Evolutionary conservation across 2,329 filamentous ascomycete species (phyloP).

Genomic region (Hymenoscyphus linearis): DNA sequence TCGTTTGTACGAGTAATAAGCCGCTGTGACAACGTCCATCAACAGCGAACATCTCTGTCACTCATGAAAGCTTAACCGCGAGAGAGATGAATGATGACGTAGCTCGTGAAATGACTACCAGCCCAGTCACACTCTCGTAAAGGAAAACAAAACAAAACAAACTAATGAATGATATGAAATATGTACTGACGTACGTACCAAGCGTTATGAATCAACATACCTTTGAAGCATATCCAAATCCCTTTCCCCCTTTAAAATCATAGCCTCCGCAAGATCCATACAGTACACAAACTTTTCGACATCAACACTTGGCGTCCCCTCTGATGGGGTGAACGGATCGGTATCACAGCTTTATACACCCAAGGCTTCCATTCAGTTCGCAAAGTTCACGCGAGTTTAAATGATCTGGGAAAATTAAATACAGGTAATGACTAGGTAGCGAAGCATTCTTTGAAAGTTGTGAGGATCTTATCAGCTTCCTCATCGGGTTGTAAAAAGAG

Average conservation of each 20-base stretch:
- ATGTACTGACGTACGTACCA: conserved; percentile 18
- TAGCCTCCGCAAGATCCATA: conserved; percentile 16
- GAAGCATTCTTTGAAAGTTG: conserved; percentile 15
- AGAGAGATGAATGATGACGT: too few species aligned
- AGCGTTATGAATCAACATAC: conserved; percentile 20
- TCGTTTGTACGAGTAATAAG: too few species aligned
- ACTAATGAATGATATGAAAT: background rate
- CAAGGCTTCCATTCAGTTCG: conserved; percentile 14
- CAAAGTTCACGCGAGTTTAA: conserved; percentile 14
- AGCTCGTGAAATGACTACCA: too few species aligned
- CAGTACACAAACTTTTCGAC: conserved; percentile 14
- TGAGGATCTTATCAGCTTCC: conserved; percentile 13
- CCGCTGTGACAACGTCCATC: too few species aligned
- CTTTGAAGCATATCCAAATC: conserved; percentile 25
- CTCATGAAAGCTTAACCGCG: too few species aligned
- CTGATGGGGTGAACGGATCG: conserved; percentile 14
- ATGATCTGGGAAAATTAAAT: conserved; percentile 14
- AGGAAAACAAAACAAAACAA: background rate
- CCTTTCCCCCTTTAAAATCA: conserved; percentile 19
- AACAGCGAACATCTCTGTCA: too few species aligned
- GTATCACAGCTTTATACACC: conserved; percentile 16
- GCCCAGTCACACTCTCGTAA: background rate
- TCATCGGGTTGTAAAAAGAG: background rate
- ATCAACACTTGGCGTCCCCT: conserved; percentile 15
- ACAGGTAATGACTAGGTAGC: conserved; percentile 19